These are phyloP conservation scores for Phytophthora rubi DNA, from an alignment of 352 stramenopile species.

Conservation along the genomic window DNA sequence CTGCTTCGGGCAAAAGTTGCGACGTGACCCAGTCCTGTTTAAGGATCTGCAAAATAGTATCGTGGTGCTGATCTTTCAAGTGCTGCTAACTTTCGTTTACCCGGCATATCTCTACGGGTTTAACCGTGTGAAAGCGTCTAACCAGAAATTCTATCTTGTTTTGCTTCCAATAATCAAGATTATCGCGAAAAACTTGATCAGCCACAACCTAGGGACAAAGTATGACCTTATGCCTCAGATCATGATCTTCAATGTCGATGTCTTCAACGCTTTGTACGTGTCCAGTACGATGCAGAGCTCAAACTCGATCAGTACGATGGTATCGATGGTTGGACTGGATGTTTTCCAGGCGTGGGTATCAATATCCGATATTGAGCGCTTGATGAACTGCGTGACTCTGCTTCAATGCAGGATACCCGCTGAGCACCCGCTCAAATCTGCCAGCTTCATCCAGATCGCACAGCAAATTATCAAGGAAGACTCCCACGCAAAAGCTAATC, in stretches of 20 bases:
- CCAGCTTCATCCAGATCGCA: slow-evolving; percentile 18
- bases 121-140: slow-evolving; percentile 5
- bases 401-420: slow-evolving; percentile 14
- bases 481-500: slow-evolving; percentile 2
- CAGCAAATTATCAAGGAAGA: slow-evolving; percentile 16
- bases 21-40: slow-evolving; percentile 6
- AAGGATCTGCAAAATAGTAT: slow-evolving; percentile 24
- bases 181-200: slow-evolving; percentile 39
- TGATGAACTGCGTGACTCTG: slow-evolving; percentile 1
- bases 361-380: slow-evolving; percentile 19
- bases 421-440: slow-evolving; percentile 1
- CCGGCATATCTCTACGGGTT: slow-evolving; percentile 47
- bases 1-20: slow-evolving; percentile 27
- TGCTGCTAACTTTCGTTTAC: slow-evolving; percentile 47
- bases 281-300: slow-evolving; percentile 43
- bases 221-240: slow-evolving; percentile 40
- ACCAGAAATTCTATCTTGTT: slow-evolving; percentile 39
- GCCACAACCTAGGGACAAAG: slow-evolving; percentile 3
- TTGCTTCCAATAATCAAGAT: slow-evolving; percentile 46
- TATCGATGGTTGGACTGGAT: slow-evolving; percentile 36
- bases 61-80: slow-evolving; percentile 34
- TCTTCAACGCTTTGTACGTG: slow-evolving; percentile 52
- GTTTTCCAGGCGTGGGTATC: slow-evolving; percentile 25
- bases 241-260: slow-evolving; percentile 51
- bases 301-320: slow-evolving; percentile 25